Percentiles rank a stretch among this genome's conserved stretches.
phyloP scores from a whole-genome alignment of 2,329 filamentous ascomycete species.

The Aspergillus aculeatinus region DNA sequence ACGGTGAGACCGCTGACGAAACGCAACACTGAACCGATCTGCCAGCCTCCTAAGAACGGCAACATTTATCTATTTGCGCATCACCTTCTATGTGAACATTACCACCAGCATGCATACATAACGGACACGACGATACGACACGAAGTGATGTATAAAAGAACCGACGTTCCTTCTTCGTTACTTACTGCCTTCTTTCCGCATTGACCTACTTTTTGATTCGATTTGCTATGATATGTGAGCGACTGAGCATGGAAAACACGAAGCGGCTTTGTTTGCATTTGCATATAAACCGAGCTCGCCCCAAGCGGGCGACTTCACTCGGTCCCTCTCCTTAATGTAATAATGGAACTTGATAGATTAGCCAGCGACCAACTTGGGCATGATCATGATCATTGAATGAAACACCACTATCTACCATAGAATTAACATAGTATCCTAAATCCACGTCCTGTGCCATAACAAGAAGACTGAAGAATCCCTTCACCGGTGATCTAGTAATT shows the following conservation, averaged over 20 bases:
- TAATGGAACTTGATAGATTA: not conserved
- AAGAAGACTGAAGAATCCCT: too few species aligned
- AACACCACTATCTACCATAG: too few species aligned
- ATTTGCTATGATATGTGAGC: not conserved
- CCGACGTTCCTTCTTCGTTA: not conserved
- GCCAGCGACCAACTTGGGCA: not conserved
- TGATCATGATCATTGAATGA: not conserved
- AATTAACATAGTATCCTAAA: too few species aligned
- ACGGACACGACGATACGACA: slow-evolving; percentile 14
- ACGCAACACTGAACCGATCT: not conserved
- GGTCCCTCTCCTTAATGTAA: not conserved
- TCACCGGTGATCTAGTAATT: too few species aligned
- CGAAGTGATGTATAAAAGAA: slow-evolving; percentile 6
- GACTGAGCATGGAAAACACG: not conserved
- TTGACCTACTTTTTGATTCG: not conserved
- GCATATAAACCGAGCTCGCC: not conserved
- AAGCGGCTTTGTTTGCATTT: not conserved
- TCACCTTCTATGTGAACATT: not conserved
- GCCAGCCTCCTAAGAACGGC: not conserved
- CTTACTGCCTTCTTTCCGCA: not conserved
- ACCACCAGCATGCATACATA: not conserved
- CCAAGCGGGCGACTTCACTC: not conserved
- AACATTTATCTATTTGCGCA: not conserved
- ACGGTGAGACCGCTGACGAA: slow-evolving; percentile 24
- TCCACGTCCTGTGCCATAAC: too few species aligned